Evolutionary conservation across 1,139 yeast genomes (phyloP).

Genomic region (Candida sanyaensis): DNA sequence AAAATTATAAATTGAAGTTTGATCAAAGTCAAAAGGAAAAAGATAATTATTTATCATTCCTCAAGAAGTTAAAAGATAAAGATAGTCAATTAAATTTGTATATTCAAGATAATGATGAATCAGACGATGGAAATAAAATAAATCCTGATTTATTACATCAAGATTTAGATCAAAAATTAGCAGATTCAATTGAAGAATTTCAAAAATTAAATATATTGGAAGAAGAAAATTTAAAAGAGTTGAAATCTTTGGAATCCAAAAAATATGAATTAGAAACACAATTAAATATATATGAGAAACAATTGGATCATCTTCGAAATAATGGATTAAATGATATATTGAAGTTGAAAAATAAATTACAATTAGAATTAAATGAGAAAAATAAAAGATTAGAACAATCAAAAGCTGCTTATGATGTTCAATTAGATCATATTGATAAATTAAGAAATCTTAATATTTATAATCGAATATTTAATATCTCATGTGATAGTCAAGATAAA

Average conservation of each 20-base stretch:
- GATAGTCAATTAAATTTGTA: slow-evolving; percentile 17
- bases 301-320: slow-evolving; percentile 38
- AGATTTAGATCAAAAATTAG: slow-evolving; percentile 37
- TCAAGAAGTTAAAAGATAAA: slow-evolving; percentile 66
- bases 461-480: slow-evolving; percentile 77
- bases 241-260: slow-evolving; percentile 45
- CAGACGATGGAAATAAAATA: slow-evolving; percentile 9
- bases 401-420: slow-evolving; percentile 60
- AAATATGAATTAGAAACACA: slow-evolving; percentile 42
- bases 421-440: slow-evolving; percentile 65
- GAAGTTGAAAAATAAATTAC: slow-evolving; percentile 51
- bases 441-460: slow-evolving; percentile 78
- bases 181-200: slow-evolving; percentile 43
- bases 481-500: slow-evolving; percentile 64
- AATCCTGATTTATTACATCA: slow-evolving; percentile 14
- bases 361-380: slow-evolving; percentile 49
- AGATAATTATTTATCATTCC: slow-evolving; percentile 72
- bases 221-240: slow-evolving; percentile 39
- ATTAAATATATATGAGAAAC: slow-evolving; percentile 36
- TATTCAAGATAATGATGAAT: slow-evolving; percentile 4
- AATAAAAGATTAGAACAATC: slow-evolving; percentile 58
- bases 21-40: slow-evolving; percentile 78
- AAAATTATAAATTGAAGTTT: slow-evolving; percentile 68
- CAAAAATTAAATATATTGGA: slow-evolving; percentile 35
- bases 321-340: slow-evolving; percentile 47